Percentiles rank a stretch among this genome's conserved stretches.
Conservation (phyloP, 1,139 yeast species). For the Blastobotrys ciferrii region DNA sequence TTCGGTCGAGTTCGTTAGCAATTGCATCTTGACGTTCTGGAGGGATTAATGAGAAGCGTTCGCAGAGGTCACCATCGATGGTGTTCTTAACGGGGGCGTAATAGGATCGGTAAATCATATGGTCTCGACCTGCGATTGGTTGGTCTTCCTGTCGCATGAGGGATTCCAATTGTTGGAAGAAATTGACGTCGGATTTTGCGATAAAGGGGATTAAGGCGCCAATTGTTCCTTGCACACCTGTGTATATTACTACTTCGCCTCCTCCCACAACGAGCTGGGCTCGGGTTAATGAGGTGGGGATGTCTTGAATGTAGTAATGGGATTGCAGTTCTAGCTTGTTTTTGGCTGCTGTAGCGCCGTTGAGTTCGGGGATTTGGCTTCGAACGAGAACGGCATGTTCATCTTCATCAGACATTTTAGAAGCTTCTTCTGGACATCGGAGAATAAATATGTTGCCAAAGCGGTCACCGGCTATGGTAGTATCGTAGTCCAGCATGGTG, state of each 20-base stretch:
- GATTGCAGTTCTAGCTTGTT: slow-evolving; percentile 52
- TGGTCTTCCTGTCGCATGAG: slow-evolving; percentile 44
- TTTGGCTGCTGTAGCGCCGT: slow-evolving; percentile 29
- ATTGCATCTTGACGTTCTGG: slow-evolving; percentile 46
- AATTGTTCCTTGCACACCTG: slow-evolving; percentile 78
- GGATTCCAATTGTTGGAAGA: slow-evolving; percentile 55
- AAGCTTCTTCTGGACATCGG: slow-evolving; percentile 51
- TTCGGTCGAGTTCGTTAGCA: slow-evolving; percentile 53
- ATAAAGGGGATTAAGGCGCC: slow-evolving; percentile 71
- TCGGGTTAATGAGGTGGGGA: slow-evolving; percentile 58
- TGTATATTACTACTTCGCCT: slow-evolving; percentile 61
- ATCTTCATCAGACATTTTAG: slow-evolving; percentile 51
- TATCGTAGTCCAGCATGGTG: slow-evolving; percentile 64
- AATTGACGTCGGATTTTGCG: slow-evolving; percentile 59
- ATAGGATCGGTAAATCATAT: slow-evolving; percentile 66
- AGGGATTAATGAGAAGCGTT: slow-evolving; percentile 47
- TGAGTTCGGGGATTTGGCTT: slow-evolving; percentile 15
- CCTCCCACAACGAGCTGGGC: slow-evolving; percentile 60
- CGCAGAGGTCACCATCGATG: slow-evolving; percentile 87
- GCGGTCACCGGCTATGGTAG: slow-evolving; percentile 84
- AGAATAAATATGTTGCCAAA: slow-evolving; percentile 77
- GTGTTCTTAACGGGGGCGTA: slow-evolving; percentile 74
- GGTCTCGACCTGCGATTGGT: slow-evolving; percentile 62
- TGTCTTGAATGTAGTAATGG: slow-evolving; percentile 69
- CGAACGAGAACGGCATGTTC: slow-evolving; percentile 33